phyloP scores from a whole-genome alignment of 1,139 yeast species.

The Nakaseomyces delphensis region DNA sequence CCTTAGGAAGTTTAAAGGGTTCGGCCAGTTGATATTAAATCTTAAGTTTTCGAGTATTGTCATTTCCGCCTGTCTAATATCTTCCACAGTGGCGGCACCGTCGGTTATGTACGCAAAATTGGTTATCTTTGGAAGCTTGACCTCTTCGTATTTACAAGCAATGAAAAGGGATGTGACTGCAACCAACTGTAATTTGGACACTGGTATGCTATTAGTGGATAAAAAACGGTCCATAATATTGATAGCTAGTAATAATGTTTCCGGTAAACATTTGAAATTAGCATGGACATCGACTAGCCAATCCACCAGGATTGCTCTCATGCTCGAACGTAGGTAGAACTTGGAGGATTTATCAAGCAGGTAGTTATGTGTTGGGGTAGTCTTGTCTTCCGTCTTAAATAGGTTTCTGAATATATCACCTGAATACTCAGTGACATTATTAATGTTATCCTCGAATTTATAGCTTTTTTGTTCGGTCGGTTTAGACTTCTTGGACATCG shows the following conservation, averaged over 20 bases:
- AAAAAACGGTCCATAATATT: constrained; percentile 86
- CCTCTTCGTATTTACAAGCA: constrained; percentile 95
- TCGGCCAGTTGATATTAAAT: constrained; percentile 81
- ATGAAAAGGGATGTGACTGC: constrained; percentile 85
- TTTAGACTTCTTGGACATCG: constrained; percentile 69
- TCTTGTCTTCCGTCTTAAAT: constrained; percentile 55
- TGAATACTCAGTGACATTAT: constrained; percentile 86
- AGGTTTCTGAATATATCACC: constrained; percentile 73
- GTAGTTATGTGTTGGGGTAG: constrained; percentile 68
- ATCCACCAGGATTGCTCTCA: constrained; percentile 82
- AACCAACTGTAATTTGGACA: constrained; percentile 74
- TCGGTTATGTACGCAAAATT: constrained; percentile 89
- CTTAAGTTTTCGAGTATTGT: constrained; percentile 65
- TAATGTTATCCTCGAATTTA: constrained; percentile 58
- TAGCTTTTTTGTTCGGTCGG: constrained; percentile 45
- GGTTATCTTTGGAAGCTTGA: constrained; percentile 81
- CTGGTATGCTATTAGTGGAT: constrained; percentile 64
- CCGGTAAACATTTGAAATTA: constrained; percentile 77
- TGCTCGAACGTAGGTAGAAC: constrained; percentile 63
- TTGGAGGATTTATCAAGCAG: constrained; percentile 36
- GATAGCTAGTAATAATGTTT: constrained; percentile 76
- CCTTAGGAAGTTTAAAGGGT: constrained; percentile 88
- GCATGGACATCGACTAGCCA: constrained; percentile 92
- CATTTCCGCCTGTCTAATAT: constrained; percentile 79
- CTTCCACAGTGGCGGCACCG: constrained; percentile 70